phyloP scores from a whole-genome alignment of 352 stramenopile genomes.

The Phytophthora pluvialis region DNA sequence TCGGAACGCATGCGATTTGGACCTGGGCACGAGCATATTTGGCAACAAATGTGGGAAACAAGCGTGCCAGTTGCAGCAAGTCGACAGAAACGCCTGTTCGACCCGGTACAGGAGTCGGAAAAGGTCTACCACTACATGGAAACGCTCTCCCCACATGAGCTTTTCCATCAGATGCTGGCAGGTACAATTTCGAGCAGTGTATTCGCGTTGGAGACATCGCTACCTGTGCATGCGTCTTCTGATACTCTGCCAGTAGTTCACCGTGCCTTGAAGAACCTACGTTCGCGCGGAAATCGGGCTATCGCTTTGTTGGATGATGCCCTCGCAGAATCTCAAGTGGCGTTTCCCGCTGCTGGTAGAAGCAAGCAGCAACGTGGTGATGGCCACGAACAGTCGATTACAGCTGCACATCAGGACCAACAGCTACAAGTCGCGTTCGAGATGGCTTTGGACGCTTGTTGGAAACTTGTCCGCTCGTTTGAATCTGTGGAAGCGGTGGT shows the following conservation, averaged over 20 bases:
- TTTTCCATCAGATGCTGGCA: slow-evolving; percentile 84
- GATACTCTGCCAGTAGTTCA: slow-evolving; percentile 45
- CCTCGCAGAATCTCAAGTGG: slow-evolving; percentile 67
- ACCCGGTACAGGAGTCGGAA: slow-evolving; percentile 75
- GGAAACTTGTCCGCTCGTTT: slow-evolving; percentile 59
- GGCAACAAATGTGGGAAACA: slow-evolving; percentile 81
- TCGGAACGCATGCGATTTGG: slow-evolving; percentile 75
- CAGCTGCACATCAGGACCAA: slow-evolving; percentile 39
- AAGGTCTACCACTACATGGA: slow-evolving; percentile 87
- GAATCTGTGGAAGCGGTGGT: slow-evolving; percentile 62
- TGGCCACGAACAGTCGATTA: slow-evolving; percentile 45
- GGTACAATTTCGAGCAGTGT: slow-evolving; percentile 64
- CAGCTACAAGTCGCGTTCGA: slow-evolving; percentile 81
- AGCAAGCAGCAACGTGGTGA: slow-evolving; percentile 20
- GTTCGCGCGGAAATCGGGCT: slow-evolving; percentile 46
- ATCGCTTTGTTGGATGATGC: slow-evolving; percentile 71
- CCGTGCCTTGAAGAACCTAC: slow-evolving; percentile 44
- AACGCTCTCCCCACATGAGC: slow-evolving; percentile 74
- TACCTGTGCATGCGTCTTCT: slow-evolving; percentile 40
- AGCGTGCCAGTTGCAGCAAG: slow-evolving; percentile 51
- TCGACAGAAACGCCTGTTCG: slow-evolving; percentile 78
- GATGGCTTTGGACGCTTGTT: slow-evolving; percentile 80
- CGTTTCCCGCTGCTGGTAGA: slow-evolving; percentile 44
- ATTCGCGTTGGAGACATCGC: slow-evolving; percentile 58
- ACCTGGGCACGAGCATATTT: slow-evolving; percentile 52